Base-by-base conservation (phyloP, 2,329 filamentous ascomycete species). In the Immersiporthe knoxdaviesiana region DNA sequence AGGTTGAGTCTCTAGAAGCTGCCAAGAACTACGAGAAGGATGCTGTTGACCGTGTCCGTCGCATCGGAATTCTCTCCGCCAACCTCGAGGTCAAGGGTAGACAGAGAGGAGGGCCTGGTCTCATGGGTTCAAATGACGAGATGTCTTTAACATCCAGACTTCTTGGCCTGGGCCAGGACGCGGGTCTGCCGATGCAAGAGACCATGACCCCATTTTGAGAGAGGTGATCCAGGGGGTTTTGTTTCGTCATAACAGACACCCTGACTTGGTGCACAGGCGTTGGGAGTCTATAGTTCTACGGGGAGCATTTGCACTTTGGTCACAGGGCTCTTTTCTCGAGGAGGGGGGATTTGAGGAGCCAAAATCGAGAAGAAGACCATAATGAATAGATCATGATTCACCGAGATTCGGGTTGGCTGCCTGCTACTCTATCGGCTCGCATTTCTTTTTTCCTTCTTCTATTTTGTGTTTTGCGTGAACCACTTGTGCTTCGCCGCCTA, bases 51-150 rank as follows among this genome's bases (percentile, higher is more conserved):
- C 89, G 93, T 58, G 84, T 98, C 65, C 84, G 94, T 65, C 88
- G 91, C 61, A 90, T 97, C 76, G 93, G 91, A 73, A 87, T 97
- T 70, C 79, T 90, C 5, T 87, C 90, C 37, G 91, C 93, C 0
- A 91, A 92, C 10, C 83, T 97, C 37, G 92, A 97, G 73, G 85
- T 94, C 35, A 86, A 83, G 72, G 78, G 77, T 1, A 62, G 64
- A 14, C 67, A 72, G 7, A 73, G 71, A 56, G 64, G 71, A 47
- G 64, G 10, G 11, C 54, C 14, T n/a, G 27, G 39, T 44, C 35
- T 50, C 27, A 59, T 41, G 41, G 24, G 27, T 30, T 24, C 39
- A 32, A 11, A 4, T 35, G 39, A 69, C 16, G 61, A 62, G 21
- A 11, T 63, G 41, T 35, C 50, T 35, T 10, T 63, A 56, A 44